These are phyloP conservation scores for Acacia melanoxylon DNA, from an alignment of 306 rosid species.

Conservation along the genomic window DNA sequence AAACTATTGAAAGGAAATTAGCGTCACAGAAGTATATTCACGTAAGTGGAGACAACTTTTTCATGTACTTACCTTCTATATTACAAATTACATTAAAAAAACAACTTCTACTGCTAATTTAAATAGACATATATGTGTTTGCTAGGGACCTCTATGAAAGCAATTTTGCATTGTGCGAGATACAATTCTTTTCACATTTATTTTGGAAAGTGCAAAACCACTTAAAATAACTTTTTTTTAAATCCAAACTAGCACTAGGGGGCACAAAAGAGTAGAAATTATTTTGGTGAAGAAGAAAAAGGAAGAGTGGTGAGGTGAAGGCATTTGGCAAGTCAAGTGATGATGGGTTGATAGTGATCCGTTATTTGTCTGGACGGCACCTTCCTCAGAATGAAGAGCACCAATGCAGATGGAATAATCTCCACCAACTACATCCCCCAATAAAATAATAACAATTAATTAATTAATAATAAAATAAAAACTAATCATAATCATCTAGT, in stretches of 20 bases:
- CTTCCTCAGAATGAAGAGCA: conserved; percentile 71
- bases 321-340: neutral
- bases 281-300: neutral
- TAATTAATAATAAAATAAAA: neutral
- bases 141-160: too few relatives aligned
- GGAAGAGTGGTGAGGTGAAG: neutral
- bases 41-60: too few relatives aligned
- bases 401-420: conserved; percentile 72
- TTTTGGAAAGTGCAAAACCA: too few relatives aligned
- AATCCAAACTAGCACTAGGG: too few relatives aligned
- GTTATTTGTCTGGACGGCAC: conserved; percentile 69
- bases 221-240: too few relatives aligned
- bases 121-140: too few relatives aligned
- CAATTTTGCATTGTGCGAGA: too few relatives aligned
- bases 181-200: too few relatives aligned
- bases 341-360: conserved; percentile 75
- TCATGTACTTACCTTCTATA: too few relatives aligned
- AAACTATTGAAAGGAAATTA: neutral
- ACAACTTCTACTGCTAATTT: too few relatives aligned
- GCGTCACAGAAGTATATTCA: too few relatives aligned
- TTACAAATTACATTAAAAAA: too few relatives aligned
- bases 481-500: neutral
- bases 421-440: conserved; percentile 56
- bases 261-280: neutral
- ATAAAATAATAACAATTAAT: neutral